Percentiles rank a stretch among this genome's conserved stretches.
These are phyloP conservation scores for Cystobasidium sp. DNA, from an alignment of 1,284 basidiomycete species.

Conservation along the genomic window DNA sequence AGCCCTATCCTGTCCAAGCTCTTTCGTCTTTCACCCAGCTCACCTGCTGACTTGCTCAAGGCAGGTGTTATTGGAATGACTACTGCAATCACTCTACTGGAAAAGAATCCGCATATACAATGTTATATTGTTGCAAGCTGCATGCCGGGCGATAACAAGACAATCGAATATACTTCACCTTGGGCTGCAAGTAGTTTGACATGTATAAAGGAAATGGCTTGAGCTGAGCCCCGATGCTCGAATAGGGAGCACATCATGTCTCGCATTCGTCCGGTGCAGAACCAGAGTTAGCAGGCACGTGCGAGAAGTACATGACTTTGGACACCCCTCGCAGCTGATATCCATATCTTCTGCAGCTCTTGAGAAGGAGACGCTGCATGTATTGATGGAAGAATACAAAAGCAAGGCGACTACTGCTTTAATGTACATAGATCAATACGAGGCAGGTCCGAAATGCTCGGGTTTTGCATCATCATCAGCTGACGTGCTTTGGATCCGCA, in stretches of 20 bases:
- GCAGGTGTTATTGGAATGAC: conserved; percentile 73
- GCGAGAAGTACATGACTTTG: background rate
- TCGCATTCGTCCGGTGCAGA: conserved; percentile 45
- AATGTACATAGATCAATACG: conserved; percentile 40
- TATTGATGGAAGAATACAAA: conserved; percentile 19
- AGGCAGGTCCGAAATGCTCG: conserved; percentile 1
- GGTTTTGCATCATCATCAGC: background rate
- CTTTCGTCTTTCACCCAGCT: no score
- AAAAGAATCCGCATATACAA: conserved; percentile 64
- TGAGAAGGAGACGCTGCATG: conserved; percentile 13
- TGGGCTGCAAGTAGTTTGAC: conserved; percentile 66
- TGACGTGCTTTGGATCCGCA: background rate
- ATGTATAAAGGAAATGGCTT: background rate
- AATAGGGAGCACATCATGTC: conserved; percentile 49
- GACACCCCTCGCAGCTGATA: background rate
- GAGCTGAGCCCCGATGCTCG: no score
- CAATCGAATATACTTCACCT: conserved; percentile 70
- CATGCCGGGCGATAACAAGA: conserved; percentile 69
- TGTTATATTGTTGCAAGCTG: conserved; percentile 67
- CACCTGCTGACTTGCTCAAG: background rate
- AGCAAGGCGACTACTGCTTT: conserved; percentile 14
- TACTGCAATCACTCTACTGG: conserved; percentile 69
- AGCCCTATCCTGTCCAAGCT: no score
- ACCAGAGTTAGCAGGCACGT: conserved; percentile 44
- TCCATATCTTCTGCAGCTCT: conserved; percentile 2